Conservation (phyloP, 1,139 yeast species). For the Hanseniaspora gamundiae region DNA sequence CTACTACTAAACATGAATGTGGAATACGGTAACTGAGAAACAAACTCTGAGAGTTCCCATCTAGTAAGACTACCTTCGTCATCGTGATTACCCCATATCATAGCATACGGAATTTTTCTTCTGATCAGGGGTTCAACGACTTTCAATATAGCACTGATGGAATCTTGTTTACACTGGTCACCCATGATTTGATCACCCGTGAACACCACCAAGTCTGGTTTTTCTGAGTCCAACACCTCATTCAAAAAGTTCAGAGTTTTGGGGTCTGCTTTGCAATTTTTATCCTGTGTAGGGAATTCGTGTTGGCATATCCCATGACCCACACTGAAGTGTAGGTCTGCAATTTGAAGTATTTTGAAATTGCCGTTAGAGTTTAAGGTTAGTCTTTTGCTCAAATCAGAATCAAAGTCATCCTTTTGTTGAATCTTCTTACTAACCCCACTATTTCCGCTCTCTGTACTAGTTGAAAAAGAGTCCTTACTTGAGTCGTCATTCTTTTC, state of each 20-base stretch:
- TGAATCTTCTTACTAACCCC: neutral
- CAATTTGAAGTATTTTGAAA: constrained; percentile 71
- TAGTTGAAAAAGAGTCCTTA: too few species aligned
- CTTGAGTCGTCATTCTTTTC: too few species aligned
- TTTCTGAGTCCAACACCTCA: constrained; percentile 51
- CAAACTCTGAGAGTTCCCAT: constrained; percentile 44
- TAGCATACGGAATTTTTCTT: constrained; percentile 66
- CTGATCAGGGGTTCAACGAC: constrained; percentile 60
- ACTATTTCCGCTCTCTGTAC: neutral
- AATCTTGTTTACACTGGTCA: constrained; percentile 53
- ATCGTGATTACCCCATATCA: constrained; percentile 58
- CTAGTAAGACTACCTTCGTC: constrained; percentile 67
- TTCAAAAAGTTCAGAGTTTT: constrained; percentile 53
- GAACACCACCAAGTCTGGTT: constrained; percentile 69
- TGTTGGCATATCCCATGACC: constrained; percentile 68
- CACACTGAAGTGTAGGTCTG: constrained; percentile 76
- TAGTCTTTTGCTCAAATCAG: constrained; percentile 8
- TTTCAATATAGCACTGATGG: constrained; percentile 66
- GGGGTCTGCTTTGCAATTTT: constrained; percentile 61
- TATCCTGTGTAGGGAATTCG: constrained; percentile 36
- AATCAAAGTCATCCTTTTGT: neutral
- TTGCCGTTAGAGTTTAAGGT: constrained; percentile 30
- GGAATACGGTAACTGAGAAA: constrained; percentile 53
- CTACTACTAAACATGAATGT: constrained; percentile 50
- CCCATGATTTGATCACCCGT: constrained; percentile 77